phyloP scores from a whole-genome alignment of 148 eudicot species.

The Bassia scoparia region DNA sequence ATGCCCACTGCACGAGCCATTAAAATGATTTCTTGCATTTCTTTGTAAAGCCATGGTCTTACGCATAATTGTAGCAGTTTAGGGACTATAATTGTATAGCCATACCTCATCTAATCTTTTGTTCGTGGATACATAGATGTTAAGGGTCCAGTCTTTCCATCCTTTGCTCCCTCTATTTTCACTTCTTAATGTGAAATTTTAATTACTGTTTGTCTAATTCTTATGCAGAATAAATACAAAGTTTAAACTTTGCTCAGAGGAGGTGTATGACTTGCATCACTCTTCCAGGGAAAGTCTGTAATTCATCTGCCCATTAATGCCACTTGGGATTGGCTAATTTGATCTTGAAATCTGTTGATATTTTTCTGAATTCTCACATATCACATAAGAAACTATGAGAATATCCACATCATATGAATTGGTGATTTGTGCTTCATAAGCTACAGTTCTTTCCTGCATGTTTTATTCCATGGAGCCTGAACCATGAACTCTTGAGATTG shows the following conservation, averaged over 20 bases:
- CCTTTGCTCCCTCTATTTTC: not conserved
- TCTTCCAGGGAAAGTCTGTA: slow-evolving; percentile 80
- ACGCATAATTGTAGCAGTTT: not conserved
- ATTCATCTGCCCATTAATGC: slow-evolving; percentile 6
- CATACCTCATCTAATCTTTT: not conserved
- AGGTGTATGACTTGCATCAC: slow-evolving; percentile 84
- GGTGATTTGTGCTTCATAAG: not conserved
- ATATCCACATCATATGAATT: not conserved
- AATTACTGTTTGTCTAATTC: not conserved
- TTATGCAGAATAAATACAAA: slow-evolving; percentile 82
- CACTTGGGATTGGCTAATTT: not conserved
- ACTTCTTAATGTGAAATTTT: too few relatives aligned
- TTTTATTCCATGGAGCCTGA: not conserved
- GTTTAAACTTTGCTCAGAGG: slow-evolving; percentile 95
- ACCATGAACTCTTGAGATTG: not conserved
- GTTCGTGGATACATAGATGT: slow-evolving; percentile 1
- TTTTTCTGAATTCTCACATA: not conserved
- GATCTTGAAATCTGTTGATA: not conserved
- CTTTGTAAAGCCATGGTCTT: not conserved
- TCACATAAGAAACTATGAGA: not conserved
- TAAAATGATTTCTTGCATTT: not conserved
- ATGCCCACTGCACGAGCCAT: too few relatives aligned
- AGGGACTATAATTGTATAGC: too few relatives aligned
- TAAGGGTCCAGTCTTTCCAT: slow-evolving; percentile 7
- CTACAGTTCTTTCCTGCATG: not conserved